Base-by-base conservation (phyloP, 2,329 filamentous ascomycete species). In the Alternaria rosae region DNA sequence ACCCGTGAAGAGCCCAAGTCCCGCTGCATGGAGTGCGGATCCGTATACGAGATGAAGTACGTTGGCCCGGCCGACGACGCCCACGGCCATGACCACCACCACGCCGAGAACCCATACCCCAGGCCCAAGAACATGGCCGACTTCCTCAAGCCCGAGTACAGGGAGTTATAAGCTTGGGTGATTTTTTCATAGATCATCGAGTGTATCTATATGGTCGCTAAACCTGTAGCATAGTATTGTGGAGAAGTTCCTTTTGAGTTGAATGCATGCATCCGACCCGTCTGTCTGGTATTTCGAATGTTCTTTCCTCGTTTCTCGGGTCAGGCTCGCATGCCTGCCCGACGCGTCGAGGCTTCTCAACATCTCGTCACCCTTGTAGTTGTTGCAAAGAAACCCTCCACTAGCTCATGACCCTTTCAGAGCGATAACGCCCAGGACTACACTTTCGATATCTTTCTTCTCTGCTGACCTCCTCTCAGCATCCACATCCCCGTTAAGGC, bases 41-140 rank as follows among this genome's bases (percentile, higher is more conserved):
- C 89, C 81, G 92, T 95, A 72, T 94, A 97, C 87, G 96, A 97
- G 90, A 95, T 98, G 92, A 91, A 97, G 80, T 99, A 97, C 83
- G 84, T 97, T 70, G 95, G 95, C 65, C 89, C 93, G 54, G 81
- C 89, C 79, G 91, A 95, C 70, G 90, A 94, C 80, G 83, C 85
- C 62, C 84, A 87, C 75, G 88, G 88, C 78, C 86, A 88, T 75
- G 72, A 76, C 68, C 75, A 79, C 69, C 74, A 72, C 61, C 69
- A 74, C 69, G 65, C 66, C 65, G 67, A 68, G 75, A 85, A 88
- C 76, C 79, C 82, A 72, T 85, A 86, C 80, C 88, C 90, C 82
- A 82, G 76, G 69, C 92, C 93, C 80, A 97, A 97, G 91, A 97
- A 92, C 75, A 94, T 98, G 80, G 93, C 93, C 82, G 92, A 99